Percentiles rank a stretch among this genome's conserved stretches.
Conservation (phyloP, 768 basidiomycete genomes). For the Glaciozyma martinii region DNA sequence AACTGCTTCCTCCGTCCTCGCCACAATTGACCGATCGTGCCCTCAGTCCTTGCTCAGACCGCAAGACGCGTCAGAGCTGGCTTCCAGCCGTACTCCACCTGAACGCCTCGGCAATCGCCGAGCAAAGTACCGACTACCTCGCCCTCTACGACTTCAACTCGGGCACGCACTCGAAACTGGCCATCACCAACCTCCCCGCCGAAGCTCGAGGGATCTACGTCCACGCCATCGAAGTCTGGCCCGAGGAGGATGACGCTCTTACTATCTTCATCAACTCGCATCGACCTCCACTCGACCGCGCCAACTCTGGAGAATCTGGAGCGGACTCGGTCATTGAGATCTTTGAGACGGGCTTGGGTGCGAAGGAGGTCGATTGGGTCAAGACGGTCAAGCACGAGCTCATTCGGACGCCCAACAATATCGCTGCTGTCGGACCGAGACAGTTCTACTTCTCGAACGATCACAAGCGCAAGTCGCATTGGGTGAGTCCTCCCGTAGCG, state of each 20-base stretch:
- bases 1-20: not conserved
- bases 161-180: not conserved
- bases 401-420: conserved; percentile 60
- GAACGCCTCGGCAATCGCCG: conserved; percentile 1
- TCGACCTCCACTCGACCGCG: conserved; percentile 47
- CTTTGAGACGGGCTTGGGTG: conserved; percentile 50
- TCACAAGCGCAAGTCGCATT: conserved; percentile 49
- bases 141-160: conserved; percentile 9
- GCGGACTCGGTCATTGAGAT: conserved; percentile 65
- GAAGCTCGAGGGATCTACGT: conserved; percentile 37
- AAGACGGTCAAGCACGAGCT: conserved; percentile 52
- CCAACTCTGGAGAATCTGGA: conserved; percentile 45
- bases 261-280: conserved; percentile 68
- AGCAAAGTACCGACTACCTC: conserved; percentile 9
- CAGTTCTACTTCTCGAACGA: conserved; percentile 67
- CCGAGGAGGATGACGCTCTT: conserved; percentile 45
- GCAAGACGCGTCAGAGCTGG: conserved; percentile 1
- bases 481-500: conserved; percentile 42
- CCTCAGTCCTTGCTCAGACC: conserved; percentile 10
- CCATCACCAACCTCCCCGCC: conserved; percentile 15
- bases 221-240: conserved; percentile 62
- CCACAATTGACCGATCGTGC: not conserved
- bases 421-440: conserved; percentile 60
- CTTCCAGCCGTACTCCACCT: conserved; percentile 10
- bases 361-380: conserved; percentile 47